These are phyloP conservation scores for Dorcoceras hygrometricum DNA, from an alignment of 257 asterid genomes.

Conservation along the genomic window DNA sequence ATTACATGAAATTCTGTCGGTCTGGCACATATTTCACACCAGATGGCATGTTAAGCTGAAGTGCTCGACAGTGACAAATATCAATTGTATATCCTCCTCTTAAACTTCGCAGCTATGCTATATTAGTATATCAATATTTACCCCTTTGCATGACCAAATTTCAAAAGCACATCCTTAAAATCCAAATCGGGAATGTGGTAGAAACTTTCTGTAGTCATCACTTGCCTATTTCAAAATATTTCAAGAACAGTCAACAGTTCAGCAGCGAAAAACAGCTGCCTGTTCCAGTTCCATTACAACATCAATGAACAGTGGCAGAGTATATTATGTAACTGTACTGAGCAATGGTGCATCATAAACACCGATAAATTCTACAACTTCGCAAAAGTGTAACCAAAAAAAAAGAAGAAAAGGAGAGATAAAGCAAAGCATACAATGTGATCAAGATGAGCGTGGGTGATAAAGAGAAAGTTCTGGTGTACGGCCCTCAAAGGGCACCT, in stretches of 20 bases:
- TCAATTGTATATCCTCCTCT: constrained; percentile 4
- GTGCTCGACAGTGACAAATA: not conserved
- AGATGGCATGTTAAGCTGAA: constrained; percentile 1
- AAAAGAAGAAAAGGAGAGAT: not conserved
- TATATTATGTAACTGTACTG: not conserved
- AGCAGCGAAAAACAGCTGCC: not conserved
- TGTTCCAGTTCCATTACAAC: not conserved
- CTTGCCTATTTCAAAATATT: constrained; percentile 2
- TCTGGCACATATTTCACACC: not conserved
- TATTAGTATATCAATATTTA: not conserved
- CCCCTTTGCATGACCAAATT: not conserved
- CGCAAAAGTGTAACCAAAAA: not conserved
- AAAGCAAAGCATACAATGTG: constrained; percentile 62
- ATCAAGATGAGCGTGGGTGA: constrained; percentile 97
- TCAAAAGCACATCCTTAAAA: constrained; percentile 10
- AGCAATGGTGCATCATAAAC: not conserved
- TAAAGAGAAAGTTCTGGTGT: constrained; percentile 83
- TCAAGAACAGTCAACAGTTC: constrained; percentile 7
- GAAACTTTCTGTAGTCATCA: not conserved
- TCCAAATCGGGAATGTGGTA: not conserved
- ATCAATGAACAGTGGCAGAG: not conserved
- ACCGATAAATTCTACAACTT: not conserved
- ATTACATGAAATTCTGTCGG: not conserved
- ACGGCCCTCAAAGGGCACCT: constrained; percentile 89
- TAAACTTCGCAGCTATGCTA: not conserved